Base-by-base conservation (phyloP, 306 rosid genomes). In the Arachis hypogaea region DNA sequence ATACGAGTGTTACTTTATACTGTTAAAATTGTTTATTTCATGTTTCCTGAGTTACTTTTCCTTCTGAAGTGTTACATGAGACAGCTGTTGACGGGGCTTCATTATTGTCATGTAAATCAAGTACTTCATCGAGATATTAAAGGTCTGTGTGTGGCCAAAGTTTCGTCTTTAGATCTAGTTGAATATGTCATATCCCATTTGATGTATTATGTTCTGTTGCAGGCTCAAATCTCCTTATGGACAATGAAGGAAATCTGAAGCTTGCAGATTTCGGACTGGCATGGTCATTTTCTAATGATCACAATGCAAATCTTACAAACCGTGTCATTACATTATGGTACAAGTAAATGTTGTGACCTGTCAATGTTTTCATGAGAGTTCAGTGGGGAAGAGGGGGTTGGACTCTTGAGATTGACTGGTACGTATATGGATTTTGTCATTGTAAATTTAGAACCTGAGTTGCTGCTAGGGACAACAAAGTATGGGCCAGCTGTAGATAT, bases 111-210 rank as follows among this genome's bases (percentile, higher is more conserved):
- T 80, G 69, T 80, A 43, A 85, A 85, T 78, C 84, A 83, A 69
- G 92, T 89, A 40, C 95, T 89, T 77, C 95, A 89, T 73, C 90
- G 95, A 16, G 95, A 89, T 77, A 89, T 89, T 65, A 89, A 89
- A 87, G 92, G 95, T 86, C 5, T 78, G 77, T 62, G 6, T 45
- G 18, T 8, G 61, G 44, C 63, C 60, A 59, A 18, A 69, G 50
- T 29, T 7, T 14, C 59, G 18, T 52, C 36, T 59, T 65, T 50
- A 40, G 55, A 59, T 7, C 9, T 71, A 45, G 7, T 33, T 52
- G 12, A 18, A 66, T 45, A 40, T 59, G 5, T 46, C 12, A n/a
- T 10, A 52, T 51, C 59, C 60, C 41, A 69, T 70, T 46, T 57
- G 38, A 75, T 75, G 51, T 56, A 59, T 78, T 70, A 64, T 79